A percentile compares a stretch with the other conserved stretches of the same genome.
These are phyloP conservation scores for Triticum aestivum DNA, from an alignment of 176 grass and related monocot genomes.

Conservation along the genomic window IWGSC_CS_RefSeq_v2.1 NC_057799.1:409426352-409426851, in stretches of 20 bases:
- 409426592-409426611: constrained; percentile 36
- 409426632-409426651: constrained; percentile 33
- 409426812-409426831: constrained; percentile 58
- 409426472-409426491: constrained; percentile 21
- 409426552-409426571: constrained; percentile 54
- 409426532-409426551: constrained; percentile 83
- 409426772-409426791: constrained; percentile 10
- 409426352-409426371: not conserved
- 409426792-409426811: constrained; percentile 66
- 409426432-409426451: constrained; percentile 17
- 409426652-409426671: constrained; percentile 75
- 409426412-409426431: not conserved
- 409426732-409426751: constrained; percentile 27
- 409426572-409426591: constrained; percentile 26
- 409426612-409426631: constrained; percentile 35
- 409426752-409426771: constrained; percentile 1
- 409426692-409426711: not conserved
- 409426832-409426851: constrained; percentile 70
- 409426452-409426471: constrained; percentile 14
- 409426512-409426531: constrained; percentile 63
- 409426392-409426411: not conserved
- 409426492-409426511: constrained; percentile 62
- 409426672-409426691: constrained; percentile 29
- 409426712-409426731: constrained; percentile 5
- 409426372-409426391: not conserved